Base-by-base conservation (phyloP, 2,329 filamentous ascomycete species). In the Aspergillus aculeatinus region DNA sequence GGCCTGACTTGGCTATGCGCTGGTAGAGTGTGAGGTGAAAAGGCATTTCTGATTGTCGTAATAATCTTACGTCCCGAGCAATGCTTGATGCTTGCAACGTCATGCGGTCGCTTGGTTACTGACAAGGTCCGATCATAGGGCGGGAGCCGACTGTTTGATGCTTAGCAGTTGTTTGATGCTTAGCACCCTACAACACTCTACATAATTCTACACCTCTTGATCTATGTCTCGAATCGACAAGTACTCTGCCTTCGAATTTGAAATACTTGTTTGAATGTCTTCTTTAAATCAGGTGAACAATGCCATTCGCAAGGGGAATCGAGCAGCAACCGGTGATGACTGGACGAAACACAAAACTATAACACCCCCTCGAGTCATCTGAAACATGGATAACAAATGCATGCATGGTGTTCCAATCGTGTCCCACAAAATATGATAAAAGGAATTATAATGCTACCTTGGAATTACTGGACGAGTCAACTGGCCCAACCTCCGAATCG, bases 21-120 rank as follows among this genome's bases (percentile, higher is more conserved):
- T 78, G 77, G 76, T 77, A 65, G 76, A 74, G 77, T 71, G 68
- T 79, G 77, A 74, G 75, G 75, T 75, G 53, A 63, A 70, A 71
- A 73, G 76, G 76, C 76, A 78, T 77, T 72, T 78, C 76, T 78
- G 76, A 78, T 69, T 60, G 59, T 59, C 60, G 29, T 52, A 54
- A 55, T 52, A 54, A 55, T 25, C 16, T 16, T 42, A 12, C 31
- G n/a, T 54, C 14, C 39, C 1, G 39, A 7, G 39, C 39, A 19
- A 19, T 48, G 23, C 9, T 31, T 39, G 5, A 27, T 47, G n/a
- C 42, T 12, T n/a, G 5, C 12, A 16, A n/a, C 16, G 9, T 47
- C 27, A 39, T 31, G 31, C 31, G 39, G 39, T 27, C 48, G 12
- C 21, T 23, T 44, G 51, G 29, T 51, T 23, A 51, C 57, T 62